Evolutionary conservation across 1,284 basidiomycete genomes (phyloP).

Genomic region (Ustilago hordei): DNA sequence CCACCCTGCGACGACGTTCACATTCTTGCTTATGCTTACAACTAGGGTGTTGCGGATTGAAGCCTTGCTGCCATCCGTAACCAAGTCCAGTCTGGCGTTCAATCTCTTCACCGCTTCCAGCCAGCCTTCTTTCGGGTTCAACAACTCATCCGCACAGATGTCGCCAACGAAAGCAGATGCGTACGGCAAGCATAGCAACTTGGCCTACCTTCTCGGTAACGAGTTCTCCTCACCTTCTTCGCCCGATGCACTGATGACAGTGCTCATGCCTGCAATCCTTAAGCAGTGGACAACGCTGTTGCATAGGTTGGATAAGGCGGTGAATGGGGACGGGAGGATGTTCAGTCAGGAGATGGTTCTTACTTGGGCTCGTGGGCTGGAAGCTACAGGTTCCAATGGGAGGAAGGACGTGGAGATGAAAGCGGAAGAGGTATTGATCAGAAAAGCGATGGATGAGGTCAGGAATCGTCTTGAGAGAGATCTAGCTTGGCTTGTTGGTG

Average conservation of each 20-base stretch:
- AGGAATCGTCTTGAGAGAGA: constrained; percentile 51
- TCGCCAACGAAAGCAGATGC: constrained; percentile 19
- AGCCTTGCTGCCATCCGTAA: constrained; percentile 48
- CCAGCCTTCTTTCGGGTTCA: constrained; percentile 27
- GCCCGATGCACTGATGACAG: constrained; percentile 59
- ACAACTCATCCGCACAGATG: constrained; percentile 4
- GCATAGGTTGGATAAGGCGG: constrained; percentile 48
- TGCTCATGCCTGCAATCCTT: constrained; percentile 58
- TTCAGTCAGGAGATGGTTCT: constrained; percentile 62
- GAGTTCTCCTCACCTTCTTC: constrained; percentile 39
- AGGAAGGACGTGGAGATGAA: constrained; percentile 18
- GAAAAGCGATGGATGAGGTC: constrained; percentile 54
- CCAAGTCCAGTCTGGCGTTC: constrained; percentile 46
- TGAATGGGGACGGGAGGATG: constrained; percentile 65
- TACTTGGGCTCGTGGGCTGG: constrained; percentile 55
- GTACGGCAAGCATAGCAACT: constrained; percentile 42
- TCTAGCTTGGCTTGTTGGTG: constrained; percentile 57
- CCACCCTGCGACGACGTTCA: constrained; percentile 60
- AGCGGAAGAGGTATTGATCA: constrained; percentile 41
- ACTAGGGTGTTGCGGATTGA: constrained; percentile 57
- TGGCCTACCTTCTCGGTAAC: constrained; percentile 32
- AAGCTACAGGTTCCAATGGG: constrained; percentile 16
- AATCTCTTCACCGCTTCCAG: constrained; percentile 43
- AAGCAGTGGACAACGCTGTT: constrained; percentile 62
- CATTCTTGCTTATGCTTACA: constrained; percentile 58